Base-by-base conservation (phyloP, 495 filamentous ascomycete genomes). In the Hypoxylon rickii region DNA sequence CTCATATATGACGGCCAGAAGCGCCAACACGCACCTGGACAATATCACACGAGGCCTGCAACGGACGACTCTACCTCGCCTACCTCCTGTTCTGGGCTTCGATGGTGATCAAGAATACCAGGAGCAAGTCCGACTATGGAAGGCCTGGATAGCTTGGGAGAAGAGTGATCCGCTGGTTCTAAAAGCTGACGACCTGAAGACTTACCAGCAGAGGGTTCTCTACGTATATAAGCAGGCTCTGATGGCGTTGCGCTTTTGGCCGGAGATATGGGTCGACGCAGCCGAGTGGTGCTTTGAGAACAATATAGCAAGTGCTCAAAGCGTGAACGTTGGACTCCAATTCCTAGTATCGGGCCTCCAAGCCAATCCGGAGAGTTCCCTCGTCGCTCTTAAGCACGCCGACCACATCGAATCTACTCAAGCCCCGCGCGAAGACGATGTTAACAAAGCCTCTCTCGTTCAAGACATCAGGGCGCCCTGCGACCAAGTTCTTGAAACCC, bases 261-360 rank as follows among this genome's bases (percentile, higher is more conserved):
- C 95, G 2, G 89, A 93, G 67, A 84, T 97, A 57, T 98, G 94
- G 94, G 93, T 88, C 58, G 91, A 96, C 40, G 94, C 92, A 2
- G 89, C 92, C 10, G 89, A 96, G 51, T 98, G 92, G 78, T 96
- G 92, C 72, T 89, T 92, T 66, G 76, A 84, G 42, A 92, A 96
- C 65, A 83, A 83, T 44, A 63, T 79, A 39, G 55, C 71, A 29
- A 83, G 81, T 31, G 73, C 74, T 13, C 85, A 88, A 44, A 89
- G 89, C 16, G 86, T 86, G 51, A 82, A 88, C 1, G 59, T 68
- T 24, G 80, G 77, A 20, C 63, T 79, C 32, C 74, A 80, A 12
- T 93, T 97, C 58, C 78, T 98, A 34, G 79, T 80, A 33, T 80
- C 92, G 49, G 94, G 94, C 20, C 83, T 93, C 47, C 79, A 84